A percentile compares a stretch with the other conserved stretches of the same genome.
Conservation (phyloP, 257 asterid species). For the Voacanga thouarsii region DNA sequence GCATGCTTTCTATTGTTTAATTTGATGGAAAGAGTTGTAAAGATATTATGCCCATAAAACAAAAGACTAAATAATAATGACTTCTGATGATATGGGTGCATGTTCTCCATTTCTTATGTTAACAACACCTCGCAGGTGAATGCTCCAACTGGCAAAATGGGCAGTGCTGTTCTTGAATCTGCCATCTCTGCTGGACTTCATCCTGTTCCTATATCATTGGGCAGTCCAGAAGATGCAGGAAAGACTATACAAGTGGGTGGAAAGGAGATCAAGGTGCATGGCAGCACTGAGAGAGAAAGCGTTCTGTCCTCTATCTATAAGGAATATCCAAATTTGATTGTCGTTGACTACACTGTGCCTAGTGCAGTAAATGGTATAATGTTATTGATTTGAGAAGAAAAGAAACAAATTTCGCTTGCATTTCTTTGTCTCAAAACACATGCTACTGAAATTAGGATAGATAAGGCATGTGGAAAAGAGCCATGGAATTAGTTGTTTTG, state of each 20-base stretch:
- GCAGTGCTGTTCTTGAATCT: conserved; percentile 90
- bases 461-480: too few species aligned
- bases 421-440: background rate
- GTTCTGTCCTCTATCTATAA: conserved; percentile 43
- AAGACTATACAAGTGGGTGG: conserved; percentile 61
- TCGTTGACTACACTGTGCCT: conserved; percentile 86
- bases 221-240: conserved; percentile 72
- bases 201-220: conserved; percentile 72
- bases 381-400: background rate
- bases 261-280: conserved; percentile 64
- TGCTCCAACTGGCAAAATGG: conserved; percentile 93
- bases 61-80: background rate
- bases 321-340: conserved; percentile 65
- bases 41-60: background rate
- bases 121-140: conserved; percentile 51
- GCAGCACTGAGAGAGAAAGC: conserved; percentile 58
- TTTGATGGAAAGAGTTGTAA: background rate
- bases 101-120: background rate
- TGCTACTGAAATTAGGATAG: background rate
- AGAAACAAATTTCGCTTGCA: background rate
- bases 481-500: too few species aligned
- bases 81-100: background rate
- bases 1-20: background rate
- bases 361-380: conserved; percentile 73
- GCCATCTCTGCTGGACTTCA: conserved; percentile 80